phyloP scores from a whole-genome alignment of 2,329 filamentous ascomycete genomes.

The Talaromyces sp. region DNA sequence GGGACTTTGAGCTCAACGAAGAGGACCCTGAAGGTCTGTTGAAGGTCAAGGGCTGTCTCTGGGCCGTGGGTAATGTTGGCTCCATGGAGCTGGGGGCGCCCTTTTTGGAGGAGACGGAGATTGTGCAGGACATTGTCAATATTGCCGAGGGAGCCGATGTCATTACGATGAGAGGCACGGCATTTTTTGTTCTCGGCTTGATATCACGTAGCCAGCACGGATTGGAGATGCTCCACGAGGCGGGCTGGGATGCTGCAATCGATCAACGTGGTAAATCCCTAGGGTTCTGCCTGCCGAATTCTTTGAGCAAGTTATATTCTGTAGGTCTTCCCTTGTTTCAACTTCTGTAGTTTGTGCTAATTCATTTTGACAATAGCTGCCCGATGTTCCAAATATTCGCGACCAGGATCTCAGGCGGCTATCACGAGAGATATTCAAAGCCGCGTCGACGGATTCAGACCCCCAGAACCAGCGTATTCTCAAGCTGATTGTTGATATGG shows the following conservation, averaged over 20 bases:
- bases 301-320: slow-evolving; percentile 63
- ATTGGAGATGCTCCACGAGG: slow-evolving; percentile 81
- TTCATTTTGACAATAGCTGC: slow-evolving; percentile 19
- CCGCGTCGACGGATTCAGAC: slow-evolving; percentile 59
- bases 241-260: slow-evolving; percentile 89
- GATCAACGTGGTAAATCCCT: slow-evolving; percentile 77
- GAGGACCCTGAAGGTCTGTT: slow-evolving; percentile 80
- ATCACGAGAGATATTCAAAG: slow-evolving; percentile 46
- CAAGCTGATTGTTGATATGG: slow-evolving; percentile 78
- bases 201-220: slow-evolving; percentile 91
- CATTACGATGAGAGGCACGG: slow-evolving; percentile 89
- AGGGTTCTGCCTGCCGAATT: slow-evolving; percentile 78
- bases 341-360: neutral
- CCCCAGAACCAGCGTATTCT: slow-evolving; percentile 68
- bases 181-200: slow-evolving; percentile 90
- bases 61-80: slow-evolving; percentile 96
- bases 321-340: slow-evolving; percentile 2
- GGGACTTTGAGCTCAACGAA: slow-evolving; percentile 77
- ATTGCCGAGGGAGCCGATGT: slow-evolving; percentile 87
- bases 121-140: slow-evolving; percentile 78
- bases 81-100: slow-evolving; percentile 96
- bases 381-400: slow-evolving; percentile 35
- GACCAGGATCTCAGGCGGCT: slow-evolving; percentile 40
- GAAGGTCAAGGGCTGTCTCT: slow-evolving; percentile 94
- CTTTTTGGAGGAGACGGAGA: slow-evolving; percentile 84